Evolutionary conservation across 2,329 filamentous ascomycete genomes (phyloP), one percentile per base, ranked within the genome.

Genomic region (Aspergillus intermedius): DNA sequence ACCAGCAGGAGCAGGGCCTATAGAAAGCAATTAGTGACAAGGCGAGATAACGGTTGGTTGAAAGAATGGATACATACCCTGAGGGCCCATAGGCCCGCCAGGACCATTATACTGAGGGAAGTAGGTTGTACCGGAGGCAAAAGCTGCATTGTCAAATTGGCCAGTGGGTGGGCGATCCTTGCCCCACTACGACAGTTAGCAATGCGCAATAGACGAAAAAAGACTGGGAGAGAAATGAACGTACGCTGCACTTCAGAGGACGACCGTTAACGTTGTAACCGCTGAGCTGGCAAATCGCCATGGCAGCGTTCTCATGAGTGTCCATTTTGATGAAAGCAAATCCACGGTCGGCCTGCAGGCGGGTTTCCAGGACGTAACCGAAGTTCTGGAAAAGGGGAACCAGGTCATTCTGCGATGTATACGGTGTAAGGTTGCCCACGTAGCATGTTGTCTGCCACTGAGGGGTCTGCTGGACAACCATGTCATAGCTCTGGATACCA

Each of bases 311-410:
- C 74, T 98, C 93, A 65, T 98, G 93, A 5, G 84, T 87, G 68
- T 98, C 93, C 91, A 98, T 95, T 78, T 98, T 98, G 71, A 98
- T 89, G 69, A 98, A 98, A 6, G 93, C 90, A 68, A 98, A 98
- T 12, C 93, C 93, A 59, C 93, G 88, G 69, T 98, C 93, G 48
- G 93, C 90, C 74, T 98, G 93, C 80, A 98, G 95, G 51, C 93
- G 88, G 45, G 91, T 96, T 74, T 98, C 93, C 45, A 95, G 87
- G 41, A 98, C 93, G 63, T 89, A 97, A 49, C 93, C 93, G 66
- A 97, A 98, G 76, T 97, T 97, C 71, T 95, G 89, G 78, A 98
- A 98, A 34, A 98, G 79, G 4, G 93, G 93, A n/a, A 98, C 87
- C 28, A 98, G 83, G 61, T 98, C 93, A 63, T 90, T 91, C 66